Conservation (phyloP, 2,329 filamentous ascomycete genomes). For the Mycosphaerelloides madeirae region DNA sequence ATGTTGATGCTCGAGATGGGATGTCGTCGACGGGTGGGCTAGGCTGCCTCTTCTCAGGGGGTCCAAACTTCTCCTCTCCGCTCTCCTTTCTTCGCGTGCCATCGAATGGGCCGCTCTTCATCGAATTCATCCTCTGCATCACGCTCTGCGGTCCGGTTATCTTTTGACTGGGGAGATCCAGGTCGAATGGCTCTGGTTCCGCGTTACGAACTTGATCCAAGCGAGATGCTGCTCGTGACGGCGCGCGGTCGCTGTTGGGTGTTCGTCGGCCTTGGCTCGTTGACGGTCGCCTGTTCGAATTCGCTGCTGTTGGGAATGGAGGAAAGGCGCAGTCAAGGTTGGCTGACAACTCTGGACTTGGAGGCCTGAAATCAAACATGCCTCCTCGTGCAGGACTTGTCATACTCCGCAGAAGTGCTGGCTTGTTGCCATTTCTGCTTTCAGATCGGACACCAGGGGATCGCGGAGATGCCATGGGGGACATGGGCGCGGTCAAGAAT, state of each 20-base stretch:
- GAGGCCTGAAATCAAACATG: conserved; percentile 28
- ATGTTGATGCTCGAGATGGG: conserved; percentile 8
- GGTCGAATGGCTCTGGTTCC: conserved; percentile 11
- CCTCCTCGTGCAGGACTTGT: conserved; percentile 30
- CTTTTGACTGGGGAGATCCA: conserved; percentile 43
- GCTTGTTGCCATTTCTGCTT: conserved; percentile 24
- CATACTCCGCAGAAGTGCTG: conserved; percentile 20
- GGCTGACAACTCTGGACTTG: conserved; percentile 40
- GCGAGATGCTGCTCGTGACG: conserved; percentile 22
- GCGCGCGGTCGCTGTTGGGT: conserved; percentile 24
- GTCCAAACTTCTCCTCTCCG: conserved; percentile 9
- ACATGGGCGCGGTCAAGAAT: conserved; percentile 24
- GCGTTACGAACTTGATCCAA: conserved; percentile 16
- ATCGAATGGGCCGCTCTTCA: conserved; percentile 61
- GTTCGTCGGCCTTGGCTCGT: conserved; percentile 25
- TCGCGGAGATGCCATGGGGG: conserved; percentile 54
- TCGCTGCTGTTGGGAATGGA: conserved; percentile 42
- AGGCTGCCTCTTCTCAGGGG: conserved; percentile 13
- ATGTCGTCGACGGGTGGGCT: conserved; percentile 11
- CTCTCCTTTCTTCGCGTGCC: conserved; percentile 24
- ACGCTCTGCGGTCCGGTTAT: conserved; percentile 37
- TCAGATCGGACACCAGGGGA: conserved; percentile 26
- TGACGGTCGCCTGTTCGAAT: conserved; percentile 20
- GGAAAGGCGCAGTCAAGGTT: conserved; percentile 52
- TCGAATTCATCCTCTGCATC: conserved; percentile 56